phyloP scores from a whole-genome alignment of 163 green algal genomes.

The Volvox carteri region DNA sequence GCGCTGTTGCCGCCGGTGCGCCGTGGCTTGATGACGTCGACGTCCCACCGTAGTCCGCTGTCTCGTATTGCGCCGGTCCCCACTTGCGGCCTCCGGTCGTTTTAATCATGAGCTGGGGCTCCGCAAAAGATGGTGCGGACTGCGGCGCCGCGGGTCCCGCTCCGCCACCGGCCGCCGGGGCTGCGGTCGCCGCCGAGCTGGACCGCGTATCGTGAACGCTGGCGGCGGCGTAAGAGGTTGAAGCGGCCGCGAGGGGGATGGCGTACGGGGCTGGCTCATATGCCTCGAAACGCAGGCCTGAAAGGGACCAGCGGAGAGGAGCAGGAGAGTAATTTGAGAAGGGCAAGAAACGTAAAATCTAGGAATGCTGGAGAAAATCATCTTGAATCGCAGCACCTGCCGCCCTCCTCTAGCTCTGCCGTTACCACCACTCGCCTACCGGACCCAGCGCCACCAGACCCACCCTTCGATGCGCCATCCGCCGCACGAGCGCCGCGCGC shows the following conservation, averaged over 20 bases:
- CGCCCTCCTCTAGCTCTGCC: no score
- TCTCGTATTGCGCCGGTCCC: constrained; percentile 71
- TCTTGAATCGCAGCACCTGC: no score
- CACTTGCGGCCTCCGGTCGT: constrained; percentile 63
- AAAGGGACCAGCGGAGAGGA: no score
- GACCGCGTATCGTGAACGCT: neutral
- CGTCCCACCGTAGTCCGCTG: neutral
- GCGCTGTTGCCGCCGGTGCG: neutral
- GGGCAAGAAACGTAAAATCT: no score
- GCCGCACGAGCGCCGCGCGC: neutral
- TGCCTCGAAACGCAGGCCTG: constrained; percentile 71
- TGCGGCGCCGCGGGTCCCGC: neutral
- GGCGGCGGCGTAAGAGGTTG: neutral
- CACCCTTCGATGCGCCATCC: constrained; percentile 36
- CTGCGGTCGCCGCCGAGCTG: neutral
- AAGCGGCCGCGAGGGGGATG: neutral
- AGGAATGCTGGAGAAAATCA: no score
- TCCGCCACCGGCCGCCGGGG: neutral
- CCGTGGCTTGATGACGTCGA: neutral
- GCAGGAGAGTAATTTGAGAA: no score
- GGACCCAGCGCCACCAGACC: no score
- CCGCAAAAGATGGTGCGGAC: neutral
- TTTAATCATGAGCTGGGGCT: constrained; percentile 71
- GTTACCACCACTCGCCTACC: no score
- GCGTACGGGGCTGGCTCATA: constrained; percentile 66